Evolutionary conservation across 108 stramenopile species (phyloP), one percentile per base, ranked within the genome.

Genomic region (Skeletonema tropicum): DNA sequence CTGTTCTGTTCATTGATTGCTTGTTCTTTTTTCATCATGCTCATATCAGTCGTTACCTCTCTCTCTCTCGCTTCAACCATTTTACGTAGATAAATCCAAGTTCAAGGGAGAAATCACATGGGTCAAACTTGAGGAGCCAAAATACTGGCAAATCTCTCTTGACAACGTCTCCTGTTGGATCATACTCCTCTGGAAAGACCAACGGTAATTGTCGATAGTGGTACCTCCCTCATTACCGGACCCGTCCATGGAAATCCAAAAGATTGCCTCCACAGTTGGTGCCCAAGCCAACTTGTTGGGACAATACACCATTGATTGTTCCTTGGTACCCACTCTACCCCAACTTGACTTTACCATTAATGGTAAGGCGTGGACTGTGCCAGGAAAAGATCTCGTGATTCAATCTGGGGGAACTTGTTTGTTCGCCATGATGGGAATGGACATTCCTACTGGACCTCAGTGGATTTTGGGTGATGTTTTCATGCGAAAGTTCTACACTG

Each of bases 391-490:
- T 69, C 80, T 91, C 39, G 94, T 97, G 39, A 95, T 99, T 64
- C 95, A 98, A 74, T 66, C 92, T 58, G 76, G 84, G 31, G 86
- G 86, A 17, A 87, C 83, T 42, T 99, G 98, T 84, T 72, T 99
- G 41, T 94, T 99, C 74, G 97, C 97, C 14, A 89, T 99, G 77
- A 97, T 97, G 92, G 97, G 91, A 57, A 93, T 99, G 77, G 98
- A 98, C 84, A 85, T 98, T 58, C 90, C 89, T 9, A 69, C 64
- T 31, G 92, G 86, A 12, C 97, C 97, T 2, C 80, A 94, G 36
- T 98, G 97, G 97, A 96, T 98, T 70, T 87, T 99, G 66, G 99
- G 99, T 33, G 98, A 98, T 82, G 89, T 94, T 23, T 99, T 99
- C 75, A 87, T 99, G 76, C 90, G 94, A 57, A 88, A 97, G 87